Base-by-base conservation (phyloP, 2,329 filamentous ascomycete species). In the Cladosporium sp. region DNA sequence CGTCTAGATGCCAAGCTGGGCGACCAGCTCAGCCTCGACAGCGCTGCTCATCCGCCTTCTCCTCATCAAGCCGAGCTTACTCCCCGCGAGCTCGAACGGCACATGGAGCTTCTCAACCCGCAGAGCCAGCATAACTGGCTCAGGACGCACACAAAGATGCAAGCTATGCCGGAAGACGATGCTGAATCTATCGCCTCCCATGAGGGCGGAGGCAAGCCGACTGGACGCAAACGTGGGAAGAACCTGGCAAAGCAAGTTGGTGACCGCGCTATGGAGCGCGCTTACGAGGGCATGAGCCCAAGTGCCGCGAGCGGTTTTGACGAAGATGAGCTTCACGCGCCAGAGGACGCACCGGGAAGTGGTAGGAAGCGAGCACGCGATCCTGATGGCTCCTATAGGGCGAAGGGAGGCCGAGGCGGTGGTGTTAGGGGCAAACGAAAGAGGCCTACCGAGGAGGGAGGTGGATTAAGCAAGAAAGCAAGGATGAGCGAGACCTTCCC, bases 41-140 rank as follows among this genome's bases (percentile, higher is more conserved):
- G 35, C 11, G n/a, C 35, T n/a, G 10, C 34, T n/a, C 33, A 52
- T 10, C 35, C 49, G 7, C 42, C 41, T 14, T 46, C 42, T 5
- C 42, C 45, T 14, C 70, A 58, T 65, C 61, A 62, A 56, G 66
- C 68, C 53, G 71, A 66, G 5, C 54, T 68, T 46, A 74, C 63
- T 42, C 68, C 76, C 40, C 74, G 76, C 61, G 67, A 72, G 49
- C 71, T 76, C 54, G 74, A 82, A 33, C 59, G 66, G 22, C 63
- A 66, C 49, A 68, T 77, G 41, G 77, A 83, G 52, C 70, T 89
- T 19, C 81, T 81, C 48, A 97, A 97, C 67, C 90, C 91, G 0
- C 87, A 89, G 40, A 95, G 88, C 54, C 91, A 95, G 3, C 95
- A 95, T 73, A 96, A 95, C 69, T 98, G 93, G 93, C 80, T 98